Percentiles rank a stretch among this genome's conserved stretches.
Evolutionary conservation across 257 asterid species (phyloP).

Genomic region (Verbena officinalis): DNA sequence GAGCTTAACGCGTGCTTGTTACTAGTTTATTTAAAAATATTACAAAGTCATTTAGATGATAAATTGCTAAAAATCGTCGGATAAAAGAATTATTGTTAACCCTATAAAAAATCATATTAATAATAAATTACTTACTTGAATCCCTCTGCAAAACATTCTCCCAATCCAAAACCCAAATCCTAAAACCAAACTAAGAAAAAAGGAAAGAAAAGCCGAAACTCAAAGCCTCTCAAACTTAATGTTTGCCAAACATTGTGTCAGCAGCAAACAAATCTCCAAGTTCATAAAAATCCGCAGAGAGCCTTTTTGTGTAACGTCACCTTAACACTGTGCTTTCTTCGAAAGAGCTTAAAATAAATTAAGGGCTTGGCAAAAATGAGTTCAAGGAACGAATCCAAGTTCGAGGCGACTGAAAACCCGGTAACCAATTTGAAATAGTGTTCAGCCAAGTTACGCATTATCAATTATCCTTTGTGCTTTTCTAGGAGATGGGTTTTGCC

Average conservation of each 20-base stretch:
- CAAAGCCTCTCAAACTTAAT: neutral
- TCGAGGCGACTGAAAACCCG: constrained; percentile 24
- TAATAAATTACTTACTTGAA: no score
- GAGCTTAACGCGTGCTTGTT: no score
- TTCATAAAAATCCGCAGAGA: neutral
- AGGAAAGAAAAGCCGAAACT: neutral
- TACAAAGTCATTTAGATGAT: no score
- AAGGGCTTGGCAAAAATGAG: no score
- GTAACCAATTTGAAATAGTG: constrained; percentile 20
- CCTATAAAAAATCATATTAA: no score
- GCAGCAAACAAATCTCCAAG: neutral
- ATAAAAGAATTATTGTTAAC: no score
- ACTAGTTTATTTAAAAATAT: no score
- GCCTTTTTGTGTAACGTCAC: neutral
- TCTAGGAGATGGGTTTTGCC: constrained; percentile 17
- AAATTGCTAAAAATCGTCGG: no score
- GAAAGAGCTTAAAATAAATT: neutral
- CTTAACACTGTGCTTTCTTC: constrained; percentile 3
- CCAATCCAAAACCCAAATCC: no score
- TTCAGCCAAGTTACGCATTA: neutral
- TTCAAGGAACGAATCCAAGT: constrained; percentile 23
- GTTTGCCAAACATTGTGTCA: neutral
- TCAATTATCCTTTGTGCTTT: constrained; percentile 17
- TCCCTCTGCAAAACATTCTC: no score
- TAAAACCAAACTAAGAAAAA: no score